Evolutionary conservation across 1,284 basidiomycete species (phyloP).

Genomic region (Ganoderma resinaceum): DNA sequence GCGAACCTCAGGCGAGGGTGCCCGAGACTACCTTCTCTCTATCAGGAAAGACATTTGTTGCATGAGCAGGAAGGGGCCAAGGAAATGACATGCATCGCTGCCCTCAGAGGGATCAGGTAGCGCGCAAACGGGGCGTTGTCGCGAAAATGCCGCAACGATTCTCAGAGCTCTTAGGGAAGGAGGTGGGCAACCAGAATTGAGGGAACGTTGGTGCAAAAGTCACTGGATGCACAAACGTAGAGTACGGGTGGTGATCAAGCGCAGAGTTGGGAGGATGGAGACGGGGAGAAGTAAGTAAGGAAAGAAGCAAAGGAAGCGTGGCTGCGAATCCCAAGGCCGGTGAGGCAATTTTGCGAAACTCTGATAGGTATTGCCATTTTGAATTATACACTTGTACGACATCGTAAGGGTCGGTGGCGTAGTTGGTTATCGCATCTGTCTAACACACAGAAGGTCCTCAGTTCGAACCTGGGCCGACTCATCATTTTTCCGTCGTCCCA

Average conservation of each 20-base stretch:
- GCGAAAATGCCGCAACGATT: not conserved
- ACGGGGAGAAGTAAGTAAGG: not conserved
- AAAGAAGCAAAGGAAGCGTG: not conserved
- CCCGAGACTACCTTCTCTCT: not conserved
- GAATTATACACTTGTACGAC: not conserved
- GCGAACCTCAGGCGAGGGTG: not conserved
- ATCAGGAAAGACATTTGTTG: too few species aligned
- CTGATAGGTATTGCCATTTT: not conserved
- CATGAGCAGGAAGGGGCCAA: too few species aligned
- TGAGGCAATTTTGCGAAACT: not conserved
- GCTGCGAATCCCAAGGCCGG: not conserved
- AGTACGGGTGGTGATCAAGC: not conserved
- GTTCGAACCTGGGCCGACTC: constrained; percentile 46
- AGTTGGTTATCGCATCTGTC: constrained; percentile 84
- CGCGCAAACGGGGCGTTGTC: too few species aligned
- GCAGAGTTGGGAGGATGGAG: not conserved
- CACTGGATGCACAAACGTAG: not conserved
- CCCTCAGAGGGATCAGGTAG: too few species aligned
- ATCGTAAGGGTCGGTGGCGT: constrained; percentile 55
- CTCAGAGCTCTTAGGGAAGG: not conserved
- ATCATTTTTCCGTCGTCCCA: too few species aligned
- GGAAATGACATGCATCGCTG: too few species aligned
- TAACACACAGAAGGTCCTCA: constrained; percentile 64
- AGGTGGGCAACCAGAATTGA: not conserved
- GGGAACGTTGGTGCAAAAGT: not conserved